A percentile compares a stretch with the other conserved stretches of the same genome.
Evolutionary conservation across 345 rosid species (phyloP).

Genomic region (Euphorbia peplus): DNA sequence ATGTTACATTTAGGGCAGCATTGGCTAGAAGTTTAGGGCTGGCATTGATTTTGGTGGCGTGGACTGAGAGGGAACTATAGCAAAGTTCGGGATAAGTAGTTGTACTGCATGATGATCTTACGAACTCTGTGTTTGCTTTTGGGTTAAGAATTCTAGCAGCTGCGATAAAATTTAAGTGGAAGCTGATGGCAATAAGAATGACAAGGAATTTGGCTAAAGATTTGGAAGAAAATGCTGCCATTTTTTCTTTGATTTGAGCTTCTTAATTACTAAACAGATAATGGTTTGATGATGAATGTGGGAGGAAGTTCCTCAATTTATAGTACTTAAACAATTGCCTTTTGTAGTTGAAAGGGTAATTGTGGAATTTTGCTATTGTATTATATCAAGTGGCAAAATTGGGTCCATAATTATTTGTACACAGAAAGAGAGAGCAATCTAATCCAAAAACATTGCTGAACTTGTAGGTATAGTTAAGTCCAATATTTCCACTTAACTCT

Average conservation of each 20-base stretch:
- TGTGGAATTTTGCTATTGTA: background rate
- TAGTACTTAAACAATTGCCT: slow-evolving; percentile 1
- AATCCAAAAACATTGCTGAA: too few species aligned
- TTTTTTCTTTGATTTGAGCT: background rate
- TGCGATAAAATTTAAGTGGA: slow-evolving; percentile 17
- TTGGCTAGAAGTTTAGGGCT: slow-evolving; percentile 67
- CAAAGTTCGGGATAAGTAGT: slow-evolving; percentile 72
- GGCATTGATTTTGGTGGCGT: slow-evolving; percentile 53
- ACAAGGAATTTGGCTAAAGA: slow-evolving; percentile 15
- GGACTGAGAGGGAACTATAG: slow-evolving; percentile 46
- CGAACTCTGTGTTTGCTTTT: slow-evolving; percentile 43
- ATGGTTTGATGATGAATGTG: slow-evolving; percentile 14
- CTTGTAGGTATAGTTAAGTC: too few species aligned
- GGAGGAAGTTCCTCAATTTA: slow-evolving; percentile 13
- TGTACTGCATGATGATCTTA: slow-evolving; percentile 50
- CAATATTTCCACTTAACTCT: too few species aligned
- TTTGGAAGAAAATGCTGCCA: slow-evolving; percentile 21
- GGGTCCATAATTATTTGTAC: background rate
- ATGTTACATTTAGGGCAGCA: slow-evolving; percentile 62
- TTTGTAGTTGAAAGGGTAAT: background rate
- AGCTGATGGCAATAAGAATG: slow-evolving; percentile 18
- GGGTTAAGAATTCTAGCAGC: slow-evolving; percentile 25
- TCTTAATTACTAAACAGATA: background rate
- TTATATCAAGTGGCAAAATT: background rate
- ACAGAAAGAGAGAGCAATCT: background rate